phyloP scores from a whole-genome alignment of 1,139 yeast species.

The Dujonia santamariae region DNA sequence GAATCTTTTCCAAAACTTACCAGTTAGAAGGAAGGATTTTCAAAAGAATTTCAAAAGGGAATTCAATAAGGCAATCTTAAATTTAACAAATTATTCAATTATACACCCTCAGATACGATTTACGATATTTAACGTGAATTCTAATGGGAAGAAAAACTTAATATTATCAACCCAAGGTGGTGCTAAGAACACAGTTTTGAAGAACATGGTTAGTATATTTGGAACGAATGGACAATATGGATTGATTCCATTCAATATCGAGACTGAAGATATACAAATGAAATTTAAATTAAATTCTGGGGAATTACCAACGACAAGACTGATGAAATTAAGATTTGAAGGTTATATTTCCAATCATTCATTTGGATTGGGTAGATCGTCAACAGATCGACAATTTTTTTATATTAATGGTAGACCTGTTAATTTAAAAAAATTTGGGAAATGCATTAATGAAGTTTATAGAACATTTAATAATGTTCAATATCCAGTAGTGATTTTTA shows the following conservation, averaged over 20 bases:
- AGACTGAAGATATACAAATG: slow-evolving; percentile 19
- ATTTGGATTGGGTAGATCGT: slow-evolving; percentile 64
- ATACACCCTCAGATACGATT: slow-evolving; percentile 58
- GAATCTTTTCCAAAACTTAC: slow-evolving; percentile 59
- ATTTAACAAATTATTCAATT: slow-evolving; percentile 69
- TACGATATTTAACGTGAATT: slow-evolving; percentile 47
- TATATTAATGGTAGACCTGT: slow-evolving; percentile 80
- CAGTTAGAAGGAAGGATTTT: slow-evolving; percentile 74
- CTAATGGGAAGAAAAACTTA: slow-evolving; percentile 47
- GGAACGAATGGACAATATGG: slow-evolving; percentile 67
- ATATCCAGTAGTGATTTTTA: slow-evolving; percentile 66
- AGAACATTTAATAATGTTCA: slow-evolving; percentile 69
- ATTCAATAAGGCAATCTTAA: slow-evolving; percentile 58
- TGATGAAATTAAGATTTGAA: slow-evolving; percentile 25
- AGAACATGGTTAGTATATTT: slow-evolving; percentile 63
- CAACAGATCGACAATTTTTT: slow-evolving; percentile 71
- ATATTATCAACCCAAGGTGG: slow-evolving; percentile 53
- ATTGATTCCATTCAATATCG: slow-evolving; percentile 44
- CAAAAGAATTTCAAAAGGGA: slow-evolving; percentile 68
- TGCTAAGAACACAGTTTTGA: slow-evolving; percentile 25
- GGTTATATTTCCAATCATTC: slow-evolving; percentile 77
- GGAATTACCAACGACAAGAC: slow-evolving; percentile 12
- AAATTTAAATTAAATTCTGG: slow-evolving; percentile 16
- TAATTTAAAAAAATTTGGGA: slow-evolving; percentile 49
- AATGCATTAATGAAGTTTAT: slow-evolving; percentile 70